Base-by-base conservation (phyloP, 225 moss, liverwort and hornwort species). In the Ulota crispa region DNA sequence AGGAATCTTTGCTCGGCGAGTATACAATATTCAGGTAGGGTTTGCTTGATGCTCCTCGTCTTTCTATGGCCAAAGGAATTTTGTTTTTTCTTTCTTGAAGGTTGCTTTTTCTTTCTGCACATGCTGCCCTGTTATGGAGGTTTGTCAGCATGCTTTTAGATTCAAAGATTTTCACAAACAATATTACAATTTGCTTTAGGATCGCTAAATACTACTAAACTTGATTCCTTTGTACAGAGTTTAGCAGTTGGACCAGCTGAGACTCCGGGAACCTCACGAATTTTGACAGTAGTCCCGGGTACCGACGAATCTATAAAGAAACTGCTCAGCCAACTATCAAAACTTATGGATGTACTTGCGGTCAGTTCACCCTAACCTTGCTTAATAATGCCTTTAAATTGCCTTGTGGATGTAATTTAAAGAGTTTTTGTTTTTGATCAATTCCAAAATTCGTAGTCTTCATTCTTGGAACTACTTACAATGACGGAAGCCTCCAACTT, bases 221-320 rank as follows among this genome's bases (percentile, higher is more conserved):
- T 72, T 80, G 42, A 61, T 81, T 74, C 37, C 20, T 64, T 52
- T 68, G 55, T 83, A 72, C 92, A 96, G 96, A 94, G 94, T 82
- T 83, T 97, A 68, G 95, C 93, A 67, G 94, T 97, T 77, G 94
- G 91, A 45, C 92, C 86, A 78, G 88, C 94, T 70, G 97, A 94
- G 85, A 78, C 63, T 70, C 76, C 75, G 68, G 91, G 94, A 68
- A 78, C 83, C 75, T 95, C 93, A 57, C 92, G 91, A 59, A 93
- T 96, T 26, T 89, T 93, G 36, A 96, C 89, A 77, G 96, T 95
- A 31, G 91, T 97, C 39, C 93, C 90, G 8, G 92, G 91, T 42
- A 91, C 89, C 18, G 88, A 94, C 72, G 92, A 87, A 10, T 97
- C 95, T n/a, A 86, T 93, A 64, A 94, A 85, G 63, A 91, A 92